These are phyloP conservation scores for Phaeosphaeriaceae sp. DNA, from an alignment of 2,329 filamentous ascomycete genomes.

Conservation along the genomic window DNA sequence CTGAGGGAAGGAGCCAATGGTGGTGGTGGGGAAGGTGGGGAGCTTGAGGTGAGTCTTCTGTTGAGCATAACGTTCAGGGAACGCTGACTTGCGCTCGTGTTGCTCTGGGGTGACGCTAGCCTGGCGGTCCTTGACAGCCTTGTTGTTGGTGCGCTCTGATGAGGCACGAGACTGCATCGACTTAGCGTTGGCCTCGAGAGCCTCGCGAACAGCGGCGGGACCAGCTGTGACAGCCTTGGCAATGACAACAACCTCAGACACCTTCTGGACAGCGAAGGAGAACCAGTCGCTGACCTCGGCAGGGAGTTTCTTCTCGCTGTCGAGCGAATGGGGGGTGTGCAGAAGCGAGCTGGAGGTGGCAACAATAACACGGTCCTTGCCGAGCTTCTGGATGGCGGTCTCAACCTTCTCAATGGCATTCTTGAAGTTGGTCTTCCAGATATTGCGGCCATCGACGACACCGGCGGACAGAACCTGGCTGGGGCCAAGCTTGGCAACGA, in stretches of 20 bases:
- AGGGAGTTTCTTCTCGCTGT: conserved; percentile 98
- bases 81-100: conserved; percentile 93
- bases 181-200: conserved; percentile 97
- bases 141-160: conserved; percentile 95
- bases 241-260: conserved; percentile 85
- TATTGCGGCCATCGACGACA: conserved; percentile 98
- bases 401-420: conserved; percentile 89
- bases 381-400: conserved; percentile 90
- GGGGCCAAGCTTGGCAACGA: conserved; percentile 80
- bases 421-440: conserved; percentile 99
- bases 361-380: conserved; percentile 96
- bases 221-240: conserved; percentile 97
- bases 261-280: conserved; percentile 97
- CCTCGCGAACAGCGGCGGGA: conserved; percentile 80
- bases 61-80: conserved; percentile 81
- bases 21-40: conserved; percentile 97
- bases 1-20: conserved; percentile 99
- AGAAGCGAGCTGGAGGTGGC: conserved; percentile 97
- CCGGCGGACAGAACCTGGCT: conserved; percentile 91
- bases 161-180: conserved; percentile 88
- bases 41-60: conserved; percentile 94
- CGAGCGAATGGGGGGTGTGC: conserved; percentile 97
- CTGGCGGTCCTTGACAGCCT: conserved; percentile 96
- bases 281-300: conserved; percentile 96
- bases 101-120: conserved; percentile 79